Percentiles rank a stretch among this genome's conserved stretches.
phyloP scores from a whole-genome alignment of 2,329 filamentous ascomycete genomes.

The Ascochyta koolunga region DNA sequence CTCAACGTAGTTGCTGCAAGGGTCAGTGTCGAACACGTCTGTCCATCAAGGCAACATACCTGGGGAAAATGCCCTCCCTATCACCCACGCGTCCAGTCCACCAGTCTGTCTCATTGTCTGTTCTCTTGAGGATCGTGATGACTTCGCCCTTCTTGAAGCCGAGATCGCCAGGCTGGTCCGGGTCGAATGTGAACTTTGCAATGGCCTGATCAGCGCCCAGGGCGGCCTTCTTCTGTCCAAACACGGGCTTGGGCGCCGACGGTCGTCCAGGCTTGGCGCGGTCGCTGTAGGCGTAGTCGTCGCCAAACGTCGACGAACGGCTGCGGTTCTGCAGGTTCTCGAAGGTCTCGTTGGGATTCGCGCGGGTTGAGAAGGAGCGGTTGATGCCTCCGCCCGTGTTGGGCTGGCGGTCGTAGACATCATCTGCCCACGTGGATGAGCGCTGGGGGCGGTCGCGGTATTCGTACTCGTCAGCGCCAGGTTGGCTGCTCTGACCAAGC shows the following conservation, averaged over 20 bases:
- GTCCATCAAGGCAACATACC: conserved; percentile 52
- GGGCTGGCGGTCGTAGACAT: conserved; percentile 68
- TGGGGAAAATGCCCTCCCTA: conserved; percentile 90
- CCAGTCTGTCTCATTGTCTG: conserved; percentile 93
- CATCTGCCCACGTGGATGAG: conserved; percentile 75
- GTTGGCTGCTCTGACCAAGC: conserved; percentile 37
- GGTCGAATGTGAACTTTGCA: conserved; percentile 91
- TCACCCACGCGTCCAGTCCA: conserved; percentile 92
- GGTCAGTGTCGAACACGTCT: neutral
- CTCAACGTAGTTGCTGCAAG: conserved; percentile 50
- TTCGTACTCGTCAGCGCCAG: conserved; percentile 52
- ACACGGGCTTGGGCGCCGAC: conserved; percentile 87
- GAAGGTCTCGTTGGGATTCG: conserved; percentile 58
- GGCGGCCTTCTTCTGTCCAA: conserved; percentile 59
- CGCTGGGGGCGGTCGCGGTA: conserved; percentile 65
- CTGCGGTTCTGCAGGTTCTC: conserved; percentile 50
- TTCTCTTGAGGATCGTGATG: conserved; percentile 93
- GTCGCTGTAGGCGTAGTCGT: conserved; percentile 62
- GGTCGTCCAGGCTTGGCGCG: conserved; percentile 74
- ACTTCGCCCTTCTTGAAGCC: conserved; percentile 97
- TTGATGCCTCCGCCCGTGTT: conserved; percentile 47
- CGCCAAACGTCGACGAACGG: conserved; percentile 51
- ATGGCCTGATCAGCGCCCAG: conserved; percentile 76
- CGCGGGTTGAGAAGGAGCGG: conserved; percentile 58
- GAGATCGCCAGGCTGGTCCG: conserved; percentile 88